Evolutionary conservation across 495 filamentous ascomycete genomes (phyloP).

Genomic region (Bacidia gigantensis): DNA sequence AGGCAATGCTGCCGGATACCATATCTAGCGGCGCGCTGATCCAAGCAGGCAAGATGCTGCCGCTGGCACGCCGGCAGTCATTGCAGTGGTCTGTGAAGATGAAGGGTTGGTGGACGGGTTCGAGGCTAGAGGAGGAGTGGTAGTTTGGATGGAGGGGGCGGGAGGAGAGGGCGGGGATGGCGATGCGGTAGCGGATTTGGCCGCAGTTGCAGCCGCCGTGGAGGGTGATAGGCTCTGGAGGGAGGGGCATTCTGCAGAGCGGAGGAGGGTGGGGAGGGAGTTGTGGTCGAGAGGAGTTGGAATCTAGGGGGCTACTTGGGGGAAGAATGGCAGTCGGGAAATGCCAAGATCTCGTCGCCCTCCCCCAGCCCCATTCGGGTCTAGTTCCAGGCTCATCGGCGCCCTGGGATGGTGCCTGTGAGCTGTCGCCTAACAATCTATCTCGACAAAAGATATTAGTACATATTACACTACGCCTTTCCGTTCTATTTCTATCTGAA

Average conservation of each 20-base stretch:
- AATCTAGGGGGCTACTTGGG: too few relatives aligned
- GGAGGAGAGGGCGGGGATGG: slow-evolving; percentile 16
- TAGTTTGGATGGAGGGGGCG: slow-evolving; percentile 11
- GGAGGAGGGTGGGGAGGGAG: too few relatives aligned
- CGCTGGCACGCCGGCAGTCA: slow-evolving; percentile 19
- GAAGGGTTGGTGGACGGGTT: slow-evolving; percentile 14
- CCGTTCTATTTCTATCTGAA: too few relatives aligned
- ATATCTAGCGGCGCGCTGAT: slow-evolving; percentile 9
- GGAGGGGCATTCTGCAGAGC: slow-evolving; percentile 11
- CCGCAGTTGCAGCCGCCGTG: slow-evolving; percentile 30
- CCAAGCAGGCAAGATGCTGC: slow-evolving; percentile 14
- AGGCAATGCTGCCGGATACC: slow-evolving; percentile 4
- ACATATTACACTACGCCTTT: too few relatives aligned
- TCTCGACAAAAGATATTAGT: too few relatives aligned
- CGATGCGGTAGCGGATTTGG: slow-evolving; percentile 26
- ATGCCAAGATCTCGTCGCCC: too few relatives aligned
- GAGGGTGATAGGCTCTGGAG: slow-evolving; percentile 16
- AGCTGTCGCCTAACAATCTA: too few relatives aligned
- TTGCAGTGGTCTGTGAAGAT: slow-evolving; percentile 21
- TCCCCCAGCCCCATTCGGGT: too few relatives aligned
- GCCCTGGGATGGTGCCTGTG: too few relatives aligned
- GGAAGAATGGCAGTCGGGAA: too few relatives aligned
- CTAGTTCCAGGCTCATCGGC: too few relatives aligned
- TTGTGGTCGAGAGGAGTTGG: too few relatives aligned
- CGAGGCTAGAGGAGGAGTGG: neutral